Base-by-base conservation (phyloP, 1,284 basidiomycete genomes). In the Malassezia furfur region DNA sequence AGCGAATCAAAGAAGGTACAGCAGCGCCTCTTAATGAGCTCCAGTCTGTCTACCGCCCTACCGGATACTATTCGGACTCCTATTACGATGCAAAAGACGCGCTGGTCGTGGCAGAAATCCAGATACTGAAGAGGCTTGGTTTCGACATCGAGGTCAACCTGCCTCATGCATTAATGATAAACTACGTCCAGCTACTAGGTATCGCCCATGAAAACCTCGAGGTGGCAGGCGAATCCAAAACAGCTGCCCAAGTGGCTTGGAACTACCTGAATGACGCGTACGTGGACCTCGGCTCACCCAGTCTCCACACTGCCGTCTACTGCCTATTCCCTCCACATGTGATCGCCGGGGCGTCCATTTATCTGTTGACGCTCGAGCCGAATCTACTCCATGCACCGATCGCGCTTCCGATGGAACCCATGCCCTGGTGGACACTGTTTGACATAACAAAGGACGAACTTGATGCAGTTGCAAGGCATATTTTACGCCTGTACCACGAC, bases 51-150 rank as follows among this genome's bases (percentile, higher is more conserved):
- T 28, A 28, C 25, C 25, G 25, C 25, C 25, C 88, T 3, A 88
- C 88, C 85, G 83, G 85, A 19, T 91, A 90, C 76, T 89, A 88
- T 70, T 82, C 85, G 8, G 80, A 81, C 58, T 81, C 82, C 1
- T 93, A 90, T 66, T 89, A 91, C 76, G 86, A 89, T 60, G 78
- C 86, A 63, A 91, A 89, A 70, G 90, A 93, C 66, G 85, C 87
- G 5, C 78, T 96, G 43, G 88, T 96, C 21, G 85, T 94, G 14
- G 84, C 86, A 1, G 94, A 99, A 77, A 96, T 98, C 88, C 94
- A 98, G 74, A 82, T 98, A 17, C 80, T 99, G 61, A 98, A 98
- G 77, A 83, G 72, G 2, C 68, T 77, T 12, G 75, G 70, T 5
- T 77, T 76, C 50, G 62, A 75, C 36, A 68, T 75, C 2, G 64